Evolutionary conservation across 208 protist genomes (phyloP), one percentile per base, ranked within the genome.

Genomic region (Wallacemonas collosoma): DNA sequence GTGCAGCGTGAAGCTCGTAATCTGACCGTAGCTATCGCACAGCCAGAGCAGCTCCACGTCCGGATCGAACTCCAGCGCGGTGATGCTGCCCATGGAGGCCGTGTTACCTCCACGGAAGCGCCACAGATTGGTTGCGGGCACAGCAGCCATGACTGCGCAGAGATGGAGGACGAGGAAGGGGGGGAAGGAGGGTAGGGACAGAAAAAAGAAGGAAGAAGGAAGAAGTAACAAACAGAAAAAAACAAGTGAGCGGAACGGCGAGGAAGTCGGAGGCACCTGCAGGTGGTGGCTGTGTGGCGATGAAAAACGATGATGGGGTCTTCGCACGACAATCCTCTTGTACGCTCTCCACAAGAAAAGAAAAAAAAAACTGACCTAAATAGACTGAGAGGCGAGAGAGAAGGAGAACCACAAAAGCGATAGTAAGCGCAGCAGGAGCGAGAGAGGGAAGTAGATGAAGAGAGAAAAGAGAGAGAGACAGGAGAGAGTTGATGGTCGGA

Each of bases 41-140:
- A 90, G 76, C 92, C 92, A 97, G 43, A 97, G 81, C 64, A 97
- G 77, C 80, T 97, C 92, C 41, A 93, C 62, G 48, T 93, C 86
- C 8, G 89, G 89, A 72, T 97, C 92, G 72, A 97, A 97, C 79
- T 93, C 86, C 9, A 97, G 77, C 8, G 92, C 85, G 40, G 82
- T 95, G 71, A 97, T 83, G 47, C 71, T 81, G 26, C 87, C 87
- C 9, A 91, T 70, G 15, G 85, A 89, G 6, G 88, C 86, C 57
- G 83, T 81, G 51, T 79, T 85, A 15, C 79, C 82, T n/a, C 88
- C 85, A 40, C 87, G 75, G 26, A 86, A 83, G 75, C 90, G 86
- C 90, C 92, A 97, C 70, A 82, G 87, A 41, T 71, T 78, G 26
- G 26, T 26, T 26, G 26, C 26, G 26, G 26, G 26, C 26, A 26